Conservation (phyloP, 2,329 filamentous ascomycete species). For the Claviceps pusilla region DNA sequence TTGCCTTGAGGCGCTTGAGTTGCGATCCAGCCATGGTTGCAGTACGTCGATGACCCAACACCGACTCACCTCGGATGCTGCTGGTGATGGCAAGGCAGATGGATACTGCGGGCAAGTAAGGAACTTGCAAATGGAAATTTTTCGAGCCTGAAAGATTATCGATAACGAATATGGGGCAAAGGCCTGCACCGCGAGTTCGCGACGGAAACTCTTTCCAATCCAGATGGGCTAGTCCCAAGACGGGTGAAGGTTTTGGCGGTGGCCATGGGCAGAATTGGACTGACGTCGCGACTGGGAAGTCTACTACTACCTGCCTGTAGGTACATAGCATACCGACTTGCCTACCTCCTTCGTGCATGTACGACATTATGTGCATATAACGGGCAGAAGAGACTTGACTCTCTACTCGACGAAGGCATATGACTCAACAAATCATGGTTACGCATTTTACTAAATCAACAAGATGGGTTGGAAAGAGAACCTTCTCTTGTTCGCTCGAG, state of each 20-base stretch:
- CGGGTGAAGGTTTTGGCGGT: conserved; percentile 9
- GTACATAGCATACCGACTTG: too few species aligned
- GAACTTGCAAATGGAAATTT: background rate
- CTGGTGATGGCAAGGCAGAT: background rate
- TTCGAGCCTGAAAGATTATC: conserved; percentile 5
- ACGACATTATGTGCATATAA: background rate
- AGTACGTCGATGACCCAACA: background rate
- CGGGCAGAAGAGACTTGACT: too few species aligned
- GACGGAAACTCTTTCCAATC: background rate
- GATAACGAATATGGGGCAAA: conserved; percentile 6
- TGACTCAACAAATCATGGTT: conserved; percentile 4
- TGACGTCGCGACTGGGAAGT: background rate
- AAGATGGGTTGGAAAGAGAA: conserved; percentile 24
- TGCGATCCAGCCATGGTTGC: conserved; percentile 79
- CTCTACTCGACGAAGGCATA: background rate
- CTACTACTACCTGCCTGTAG: too few species aligned
- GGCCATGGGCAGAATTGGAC: conserved; percentile 8
- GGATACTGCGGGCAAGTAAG: background rate
- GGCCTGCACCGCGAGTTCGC: background rate
- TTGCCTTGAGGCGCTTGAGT: conserved; percentile 87
- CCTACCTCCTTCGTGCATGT: too few species aligned
- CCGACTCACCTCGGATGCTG: conserved; percentile 5
- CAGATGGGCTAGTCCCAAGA: background rate
- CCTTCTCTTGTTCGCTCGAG: conserved; percentile 22
- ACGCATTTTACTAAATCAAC: conserved; percentile 8